These are phyloP conservation scores for Collybia sordida DNA, from an alignment of 768 basidiomycete species.

Conservation along the genomic window DNA sequence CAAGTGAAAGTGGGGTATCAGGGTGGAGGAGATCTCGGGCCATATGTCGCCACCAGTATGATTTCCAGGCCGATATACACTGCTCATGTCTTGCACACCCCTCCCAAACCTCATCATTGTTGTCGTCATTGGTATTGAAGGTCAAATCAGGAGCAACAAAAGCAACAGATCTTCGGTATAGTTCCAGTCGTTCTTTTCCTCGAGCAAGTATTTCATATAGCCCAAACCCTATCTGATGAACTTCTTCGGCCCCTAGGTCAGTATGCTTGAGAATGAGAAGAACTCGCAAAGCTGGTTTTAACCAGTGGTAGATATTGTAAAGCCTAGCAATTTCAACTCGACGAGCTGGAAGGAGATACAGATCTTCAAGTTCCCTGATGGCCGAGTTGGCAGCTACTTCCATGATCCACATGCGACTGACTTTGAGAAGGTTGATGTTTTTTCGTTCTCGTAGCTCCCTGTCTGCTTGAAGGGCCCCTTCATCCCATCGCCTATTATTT, in stretches of 20 bases:
- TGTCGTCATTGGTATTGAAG: neutral
- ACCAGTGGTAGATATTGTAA: neutral
- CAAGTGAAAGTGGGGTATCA: neutral
- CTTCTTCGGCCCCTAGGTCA: neutral
- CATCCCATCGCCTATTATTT: neutral
- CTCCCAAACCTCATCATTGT: neutral
- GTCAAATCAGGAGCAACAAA: neutral
- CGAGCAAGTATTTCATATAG: neutral
- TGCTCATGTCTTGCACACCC: neutral
- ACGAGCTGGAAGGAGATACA: neutral
- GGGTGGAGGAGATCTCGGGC: neutral
- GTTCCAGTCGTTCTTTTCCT: neutral
- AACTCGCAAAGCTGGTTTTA: neutral
- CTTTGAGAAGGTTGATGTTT: neutral
- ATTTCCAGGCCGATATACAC: neutral
- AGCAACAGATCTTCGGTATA: neutral
- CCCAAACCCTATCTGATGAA: neutral
- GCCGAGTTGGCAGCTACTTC: neutral
- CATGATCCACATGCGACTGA: neutral
- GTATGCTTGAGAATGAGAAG: neutral
- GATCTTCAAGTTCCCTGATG: neutral
- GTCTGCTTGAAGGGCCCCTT: neutral
- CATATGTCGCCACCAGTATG: constrained; percentile 1
- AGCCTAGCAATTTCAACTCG: neutral
- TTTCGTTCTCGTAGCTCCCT: neutral